Conservation (phyloP, 2,329 filamentous ascomycete genomes). For the Phaeophleospora eucalypticola region DNA sequence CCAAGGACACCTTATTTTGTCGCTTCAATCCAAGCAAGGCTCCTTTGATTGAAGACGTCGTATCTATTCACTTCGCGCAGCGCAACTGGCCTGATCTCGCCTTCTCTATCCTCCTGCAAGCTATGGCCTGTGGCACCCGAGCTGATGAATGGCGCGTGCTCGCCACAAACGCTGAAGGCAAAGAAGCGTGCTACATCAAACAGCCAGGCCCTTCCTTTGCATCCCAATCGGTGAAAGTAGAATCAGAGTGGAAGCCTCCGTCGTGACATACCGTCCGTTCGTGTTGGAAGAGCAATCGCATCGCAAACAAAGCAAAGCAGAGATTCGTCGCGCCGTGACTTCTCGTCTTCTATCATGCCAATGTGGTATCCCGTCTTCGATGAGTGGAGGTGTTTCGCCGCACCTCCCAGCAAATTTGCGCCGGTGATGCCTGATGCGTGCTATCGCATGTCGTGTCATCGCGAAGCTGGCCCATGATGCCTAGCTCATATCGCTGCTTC, state of each 20-base stretch:
- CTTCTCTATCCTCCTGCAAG: neutral
- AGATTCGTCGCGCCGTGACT: neutral
- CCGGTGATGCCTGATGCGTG: neutral
- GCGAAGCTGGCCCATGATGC: neutral
- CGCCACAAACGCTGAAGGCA: neutral
- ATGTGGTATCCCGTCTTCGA: neutral
- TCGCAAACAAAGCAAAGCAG: neutral
- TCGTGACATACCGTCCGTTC: neutral
- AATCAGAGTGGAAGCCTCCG: neutral
- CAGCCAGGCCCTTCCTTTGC: neutral
- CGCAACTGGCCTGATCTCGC: neutral
- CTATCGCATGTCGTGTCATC: neutral
- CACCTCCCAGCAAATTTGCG: neutral
- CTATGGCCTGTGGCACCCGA: neutral
- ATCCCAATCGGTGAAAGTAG: too few species aligned
- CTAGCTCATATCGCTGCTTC: neutral
- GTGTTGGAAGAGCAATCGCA: neutral
- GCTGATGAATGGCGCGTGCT: neutral
- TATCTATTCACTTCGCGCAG: neutral
- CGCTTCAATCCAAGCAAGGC: neutral
- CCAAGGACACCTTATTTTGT: neutral
- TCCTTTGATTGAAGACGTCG: neutral
- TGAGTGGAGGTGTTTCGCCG: neutral
- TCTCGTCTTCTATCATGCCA: neutral
- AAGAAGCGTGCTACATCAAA: neutral